phyloP scores from a whole-genome alignment of 169 alveolate species.

The Amoebophrya sp. region DNA sequence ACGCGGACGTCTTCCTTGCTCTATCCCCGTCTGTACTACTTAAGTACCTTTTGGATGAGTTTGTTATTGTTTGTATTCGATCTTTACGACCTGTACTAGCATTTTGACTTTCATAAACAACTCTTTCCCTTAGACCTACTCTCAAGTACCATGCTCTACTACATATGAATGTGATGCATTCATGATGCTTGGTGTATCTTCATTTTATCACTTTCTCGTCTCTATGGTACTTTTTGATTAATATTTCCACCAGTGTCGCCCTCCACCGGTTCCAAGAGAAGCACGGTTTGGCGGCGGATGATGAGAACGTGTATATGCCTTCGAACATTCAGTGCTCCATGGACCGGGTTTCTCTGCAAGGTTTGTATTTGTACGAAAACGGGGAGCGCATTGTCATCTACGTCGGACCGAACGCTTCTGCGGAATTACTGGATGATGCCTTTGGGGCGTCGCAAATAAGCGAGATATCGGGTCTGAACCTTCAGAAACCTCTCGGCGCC shows the following conservation, averaged over 20 bases:
- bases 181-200: no score
- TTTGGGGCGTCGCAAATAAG: background rate
- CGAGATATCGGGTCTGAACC: background rate
- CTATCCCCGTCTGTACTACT: background rate
- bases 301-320: background rate
- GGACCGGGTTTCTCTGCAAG: background rate
- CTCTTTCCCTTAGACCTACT: no score
- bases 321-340: slow-evolving; percentile 19
- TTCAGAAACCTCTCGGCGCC: background rate
- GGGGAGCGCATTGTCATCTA: background rate
- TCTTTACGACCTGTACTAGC: no score
- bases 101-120: no score
- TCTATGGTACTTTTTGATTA: no score
- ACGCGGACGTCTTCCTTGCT: background rate
- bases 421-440: background rate
- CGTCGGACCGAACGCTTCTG: background rate
- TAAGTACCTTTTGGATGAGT: no score
- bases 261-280: slow-evolving; percentile 2
- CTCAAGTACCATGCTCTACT: no score
- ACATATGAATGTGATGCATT: no score
- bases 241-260: background rate
- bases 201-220: no score
- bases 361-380: background rate
- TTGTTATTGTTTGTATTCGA: no score
- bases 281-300: background rate